Evolutionary conservation across 805 yeast genomes (phyloP), one percentile per base, ranked within the genome.

Genomic region (Debaryomyces prosopidis): DNA sequence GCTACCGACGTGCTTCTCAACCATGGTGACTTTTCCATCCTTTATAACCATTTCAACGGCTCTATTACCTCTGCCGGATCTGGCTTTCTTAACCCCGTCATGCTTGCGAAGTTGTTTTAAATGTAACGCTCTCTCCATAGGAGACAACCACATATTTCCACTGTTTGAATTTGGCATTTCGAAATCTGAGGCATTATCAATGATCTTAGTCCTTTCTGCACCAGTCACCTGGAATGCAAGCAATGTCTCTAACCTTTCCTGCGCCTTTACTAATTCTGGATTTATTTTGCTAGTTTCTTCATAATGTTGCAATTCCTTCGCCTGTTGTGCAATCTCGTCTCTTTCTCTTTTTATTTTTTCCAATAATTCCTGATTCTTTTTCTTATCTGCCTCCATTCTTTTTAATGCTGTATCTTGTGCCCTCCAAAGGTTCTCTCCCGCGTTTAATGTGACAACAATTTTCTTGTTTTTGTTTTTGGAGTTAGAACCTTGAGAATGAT

Each of bases 121-220:
- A 60, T 88, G 89, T 46, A 89, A 70, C 0, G 97, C 97, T 53
- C 94, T 80, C 55, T 95, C 97, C 43, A 84, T 76, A 0, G 85
- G 84, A 1, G 96, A 84, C 0, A 96, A 83, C 98, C 99, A 94
- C 50, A 85, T 69, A 52, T 80, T 85, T 2, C 67, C 68, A 27
- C 73, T 75, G 0, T 77, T 66, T 2, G 59, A 47, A 2, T 71
- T 69, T 0, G 89, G 80, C 44, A 84, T 65, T 40, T 88, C 95
- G 60, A 80, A 89, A 61, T 94, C 99, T 4, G 96, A 81, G 0
- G 95, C 97, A 59, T 89, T 85, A 61, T 94, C 99, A 33, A 95
- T 91, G 50, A 94, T 89, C 54, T 81, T 82, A 0, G 99, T 94
- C 61, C 99, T 76, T 62, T 89, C 95, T 1, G 91, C 88, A 5